Base-by-base conservation (phyloP, 768 basidiomycete genomes). In the Lyophyllum shimeji region DNA sequence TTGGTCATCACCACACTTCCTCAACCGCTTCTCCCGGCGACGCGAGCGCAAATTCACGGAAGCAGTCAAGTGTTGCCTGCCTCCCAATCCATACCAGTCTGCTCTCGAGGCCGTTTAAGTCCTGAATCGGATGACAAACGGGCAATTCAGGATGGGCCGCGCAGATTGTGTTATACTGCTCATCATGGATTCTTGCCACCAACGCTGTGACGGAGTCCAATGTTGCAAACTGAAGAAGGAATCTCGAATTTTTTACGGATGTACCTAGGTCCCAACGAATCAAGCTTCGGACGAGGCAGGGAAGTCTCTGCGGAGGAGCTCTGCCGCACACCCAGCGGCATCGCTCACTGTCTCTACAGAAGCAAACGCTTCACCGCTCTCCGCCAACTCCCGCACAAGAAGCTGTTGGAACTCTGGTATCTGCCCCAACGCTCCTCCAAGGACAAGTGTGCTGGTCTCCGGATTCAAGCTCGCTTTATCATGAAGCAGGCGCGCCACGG, bases 361-460 rank as follows among this genome's bases (percentile, higher is more conserved):
- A 23, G 56, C 58, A 57, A 64, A 66, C 9, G 20, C 39, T 20
- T 61, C 40, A 6, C 62, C 63, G 39, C 48, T 42, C 21, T 46
- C 51, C 7, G 50, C 34, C 43, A 65, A 46, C 8, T 50, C 58
- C 13, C 50, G 46, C 6, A 61, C 45, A 6, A 69, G 53, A 21
- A 63, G 33, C 23, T 43, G 46, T 21, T 46, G 55, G 31, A 59
- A 69, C 23, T 45, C 42, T 12, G 42, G n/a, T n/a, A 68, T 40
- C 45, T 66, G 65, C 8, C 57, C 53, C 39, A 68, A 50, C 4
- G 63, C 65, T 20, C 68, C 68, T 12, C 68, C 67, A 29, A 69
- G 54, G 8, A 67, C 59, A 20, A 68, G 61, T 0, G 57, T 59
- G 31, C 61, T 66, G 6, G 56, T 37, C 8, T 31, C 31, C 4